A percentile compares a stretch with the other conserved stretches of the same genome.
These are phyloP conservation scores for Yamadazyma taylorii DNA, from an alignment of 1,139 yeast genomes.

Conservation along the genomic window DNA sequence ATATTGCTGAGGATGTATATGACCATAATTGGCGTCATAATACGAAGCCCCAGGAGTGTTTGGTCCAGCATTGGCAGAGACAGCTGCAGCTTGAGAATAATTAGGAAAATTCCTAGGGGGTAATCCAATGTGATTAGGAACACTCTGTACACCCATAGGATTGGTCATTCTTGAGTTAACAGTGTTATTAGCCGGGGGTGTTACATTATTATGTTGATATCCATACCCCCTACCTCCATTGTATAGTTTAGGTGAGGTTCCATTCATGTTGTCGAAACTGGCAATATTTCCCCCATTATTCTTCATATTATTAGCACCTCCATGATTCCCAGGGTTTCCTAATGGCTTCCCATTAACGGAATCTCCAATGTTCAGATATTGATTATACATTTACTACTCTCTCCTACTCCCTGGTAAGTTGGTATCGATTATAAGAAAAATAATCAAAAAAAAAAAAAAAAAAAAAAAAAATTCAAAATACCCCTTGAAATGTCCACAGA, in stretches of 20 bases:
- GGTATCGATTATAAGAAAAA: too few relatives aligned
- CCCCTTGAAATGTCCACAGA: too few relatives aligned
- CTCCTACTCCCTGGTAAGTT: too few relatives aligned
- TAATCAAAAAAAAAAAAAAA: too few relatives aligned
- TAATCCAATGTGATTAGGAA: neutral
- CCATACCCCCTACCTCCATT: constrained; percentile 1
- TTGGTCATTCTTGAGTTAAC: neutral
- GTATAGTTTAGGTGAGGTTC: constrained; percentile 4
- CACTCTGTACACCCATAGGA: neutral
- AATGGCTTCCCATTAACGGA: neutral
- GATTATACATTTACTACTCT: neutral
- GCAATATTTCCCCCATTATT: too few relatives aligned
- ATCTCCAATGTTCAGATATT: neutral
- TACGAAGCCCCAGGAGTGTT: constrained; percentile 5
- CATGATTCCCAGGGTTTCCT: too few relatives aligned
- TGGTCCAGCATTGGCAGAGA: constrained; percentile 7
- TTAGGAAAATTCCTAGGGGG: constrained; percentile 1
- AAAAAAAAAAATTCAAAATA: too few relatives aligned
- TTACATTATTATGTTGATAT: neutral
- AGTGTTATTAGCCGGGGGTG: neutral
- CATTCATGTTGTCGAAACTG: neutral
- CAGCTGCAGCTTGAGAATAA: neutral
- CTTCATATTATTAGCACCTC: too few relatives aligned
- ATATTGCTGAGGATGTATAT: constrained; percentile 9
- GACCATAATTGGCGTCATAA: constrained; percentile 5